Evolutionary conservation across 768 basidiomycete genomes (phyloP), one percentile per base, ranked within the genome.

Genomic region (Austroboletus eburneus): DNA sequence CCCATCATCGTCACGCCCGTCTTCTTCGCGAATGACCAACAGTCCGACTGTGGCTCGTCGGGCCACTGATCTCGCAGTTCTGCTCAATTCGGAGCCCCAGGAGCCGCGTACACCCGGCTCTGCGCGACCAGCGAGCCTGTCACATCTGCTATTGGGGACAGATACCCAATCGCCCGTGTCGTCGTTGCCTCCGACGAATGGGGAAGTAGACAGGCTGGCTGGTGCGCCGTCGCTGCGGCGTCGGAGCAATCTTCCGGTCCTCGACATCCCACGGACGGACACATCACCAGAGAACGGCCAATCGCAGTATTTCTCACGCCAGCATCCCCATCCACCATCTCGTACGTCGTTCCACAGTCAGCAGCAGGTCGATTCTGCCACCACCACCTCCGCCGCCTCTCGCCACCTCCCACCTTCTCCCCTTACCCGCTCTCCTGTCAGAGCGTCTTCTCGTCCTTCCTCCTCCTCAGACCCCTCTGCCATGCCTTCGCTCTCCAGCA

Each of bases 41-140:
- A 77, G 75, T 50, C 80, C 81, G 9, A 71, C 73, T 14, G 59
- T 78, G 20, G 57, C 70, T 25, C 76, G 83, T 47, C 75, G 87
- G 21, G 84, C 86, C 9, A 90, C 87, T 23, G 82, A 84, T 68
- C 75, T 90, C n/a, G 76, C 87, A 33, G 79, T 83, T 35, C 75
- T 90, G 21, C 80, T 89, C 66, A 88, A 89, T 69, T 74, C 77
- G 50, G 76, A 77, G 50, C 65, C 76, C n/a, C 68, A 62, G 38
- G 66, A 68, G 18, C 68, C 65, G 54, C 48, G 68, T 57, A 57
- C 69, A 52, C 56, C 61, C 55, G 59, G 45, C 50, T 65, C 69
- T 34, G 65, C 70, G 35, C 62, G 61, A 9, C 66, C 76, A 33
- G 78, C 80, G 29, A 72, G 72, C 37, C 55, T 73, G 50, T 70